Base-by-base conservation (phyloP, 2,329 filamentous ascomycete species). In the Fusarium pseudonygamai region DNA sequence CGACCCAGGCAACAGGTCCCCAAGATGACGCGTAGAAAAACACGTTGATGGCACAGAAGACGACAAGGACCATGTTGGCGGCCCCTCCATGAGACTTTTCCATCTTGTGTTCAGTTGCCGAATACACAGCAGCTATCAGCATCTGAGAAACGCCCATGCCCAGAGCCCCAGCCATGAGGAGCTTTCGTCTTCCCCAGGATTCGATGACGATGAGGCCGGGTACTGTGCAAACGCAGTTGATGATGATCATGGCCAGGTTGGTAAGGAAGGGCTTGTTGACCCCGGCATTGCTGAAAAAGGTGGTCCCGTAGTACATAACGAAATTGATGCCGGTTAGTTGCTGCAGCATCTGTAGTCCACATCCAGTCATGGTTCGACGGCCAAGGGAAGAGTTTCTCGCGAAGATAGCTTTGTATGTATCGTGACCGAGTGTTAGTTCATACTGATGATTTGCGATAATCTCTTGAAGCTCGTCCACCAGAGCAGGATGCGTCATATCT, bases 1-100 rank as follows among this genome's bases (percentile, higher is more conserved):
- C 90, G 60, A 93, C 92, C 93, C 93, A 95, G 1, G 87, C 88
- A 22, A 93, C 91, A 0, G 93, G 93, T 4, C 93, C 93, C 92
- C 93, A 95, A 0, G 92, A 93, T 5, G 90, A 87, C 12, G 93
- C 93, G 78, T 94, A 95, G 85, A 94, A 94, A 83, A 93, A 93
- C 60, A 95, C 92, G 82, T 92, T 93, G 77, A 93, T 84, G 75
- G 86, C 82, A 67, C 91, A 88, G 71, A 92, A 92, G 22, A 88
- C 87, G 68, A 92, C 88, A 39, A 92, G 84, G 18, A 92, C 87
- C 55, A 87, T 87, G 72, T 89, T 88, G 16, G 88, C 86, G 5
- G 82, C 82, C 50, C 86, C 79, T 47, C 83, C 81, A 9, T 82
- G 77, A 22, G 40, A 8, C 15, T 28, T 58, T 28, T 58, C 7